A percentile compares a stretch with the other conserved stretches of the same genome.
These are phyloP conservation scores for Saccharomycopsis crataegensis DNA, from an alignment of 1,139 yeast species.

Conservation along the genomic window DNA sequence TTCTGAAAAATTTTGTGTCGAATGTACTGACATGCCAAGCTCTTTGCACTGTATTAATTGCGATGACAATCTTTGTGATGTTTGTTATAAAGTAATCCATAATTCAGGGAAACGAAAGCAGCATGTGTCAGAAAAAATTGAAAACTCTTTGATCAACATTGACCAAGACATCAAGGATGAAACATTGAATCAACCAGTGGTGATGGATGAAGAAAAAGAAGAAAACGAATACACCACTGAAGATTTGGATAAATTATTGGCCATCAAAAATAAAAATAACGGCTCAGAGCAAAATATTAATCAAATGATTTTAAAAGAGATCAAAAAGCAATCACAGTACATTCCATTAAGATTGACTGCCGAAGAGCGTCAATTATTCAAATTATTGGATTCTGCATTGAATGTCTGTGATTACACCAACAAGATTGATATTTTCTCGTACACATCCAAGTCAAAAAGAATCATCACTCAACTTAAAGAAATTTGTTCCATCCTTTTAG, in stretches of 20 bases:
- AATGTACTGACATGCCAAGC: conserved; percentile 63
- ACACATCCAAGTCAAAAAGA: conserved; percentile 55
- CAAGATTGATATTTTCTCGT: conserved; percentile 57
- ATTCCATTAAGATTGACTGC: conserved; percentile 59
- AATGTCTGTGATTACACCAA: conserved; percentile 73
- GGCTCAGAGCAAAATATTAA: not conserved
- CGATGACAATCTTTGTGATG: conserved; percentile 48
- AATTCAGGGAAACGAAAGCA: conserved; percentile 50
- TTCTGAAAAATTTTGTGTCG: conserved; percentile 41
- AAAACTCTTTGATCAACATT: conserved; percentile 17
- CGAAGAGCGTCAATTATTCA: conserved; percentile 58
- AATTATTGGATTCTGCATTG: conserved; percentile 60
- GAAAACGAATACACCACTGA: conserved; percentile 21
- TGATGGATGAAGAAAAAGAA: conserved; percentile 20
- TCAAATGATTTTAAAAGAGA: conserved; percentile 28
- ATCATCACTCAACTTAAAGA: conserved; percentile 63
- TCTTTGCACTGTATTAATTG: conserved; percentile 52
- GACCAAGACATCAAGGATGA: conserved; percentile 15
- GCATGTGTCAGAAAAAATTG: conserved; percentile 29
- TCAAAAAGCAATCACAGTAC: conserved; percentile 42
- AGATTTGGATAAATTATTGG: conserved; percentile 20
- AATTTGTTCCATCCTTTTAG: conserved; percentile 67
- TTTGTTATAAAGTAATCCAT: conserved; percentile 59
- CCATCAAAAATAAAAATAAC: conserved; percentile 4
- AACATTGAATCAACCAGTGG: conserved; percentile 16